These are phyloP conservation scores for Neckera pumila DNA, from an alignment of 225 moss, liverwort and hornwort genomes.

Conservation along the genomic window DNA sequence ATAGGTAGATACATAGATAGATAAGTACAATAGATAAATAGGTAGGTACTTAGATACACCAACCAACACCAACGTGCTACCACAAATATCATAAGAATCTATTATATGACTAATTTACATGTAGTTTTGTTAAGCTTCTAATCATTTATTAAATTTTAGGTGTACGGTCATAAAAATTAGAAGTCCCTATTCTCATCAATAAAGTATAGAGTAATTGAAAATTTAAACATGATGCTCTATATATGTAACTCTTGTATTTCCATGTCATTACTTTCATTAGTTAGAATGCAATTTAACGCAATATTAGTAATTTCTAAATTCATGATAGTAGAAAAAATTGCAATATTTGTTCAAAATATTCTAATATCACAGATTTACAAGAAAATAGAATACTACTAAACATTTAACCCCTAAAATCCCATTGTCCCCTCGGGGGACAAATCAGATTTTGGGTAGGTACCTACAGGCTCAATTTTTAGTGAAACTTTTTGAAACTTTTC, in stretches of 20 bases:
- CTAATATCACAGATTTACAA: neutral
- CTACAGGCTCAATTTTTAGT: no score
- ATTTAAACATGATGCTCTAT: no score
- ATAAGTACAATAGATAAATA: no score
- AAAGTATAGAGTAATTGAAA: neutral
- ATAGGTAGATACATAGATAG: no score
- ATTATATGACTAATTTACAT: neutral
- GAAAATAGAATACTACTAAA: neutral
- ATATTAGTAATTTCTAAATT: neutral
- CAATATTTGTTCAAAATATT: neutral
- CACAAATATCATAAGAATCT: neutral
- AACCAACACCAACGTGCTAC: neutral
- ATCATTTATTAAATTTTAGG: no score
- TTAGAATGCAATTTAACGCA: neutral
- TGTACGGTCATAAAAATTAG: fast-evolving
- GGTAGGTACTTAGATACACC: neutral
- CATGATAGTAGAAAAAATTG: neutral
- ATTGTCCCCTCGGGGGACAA: no score
- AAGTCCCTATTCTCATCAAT: neutral
- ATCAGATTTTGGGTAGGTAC: no score
- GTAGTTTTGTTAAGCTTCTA: neutral
- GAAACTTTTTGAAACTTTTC: no score
- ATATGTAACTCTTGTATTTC: neutral
- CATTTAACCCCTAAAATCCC: no score
- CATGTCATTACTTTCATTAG: neutral